Evolutionary conservation across 352 stramenopile genomes (phyloP), one percentile per base, ranked within the genome.

Genomic region (Globisporangium splendens): DNA sequence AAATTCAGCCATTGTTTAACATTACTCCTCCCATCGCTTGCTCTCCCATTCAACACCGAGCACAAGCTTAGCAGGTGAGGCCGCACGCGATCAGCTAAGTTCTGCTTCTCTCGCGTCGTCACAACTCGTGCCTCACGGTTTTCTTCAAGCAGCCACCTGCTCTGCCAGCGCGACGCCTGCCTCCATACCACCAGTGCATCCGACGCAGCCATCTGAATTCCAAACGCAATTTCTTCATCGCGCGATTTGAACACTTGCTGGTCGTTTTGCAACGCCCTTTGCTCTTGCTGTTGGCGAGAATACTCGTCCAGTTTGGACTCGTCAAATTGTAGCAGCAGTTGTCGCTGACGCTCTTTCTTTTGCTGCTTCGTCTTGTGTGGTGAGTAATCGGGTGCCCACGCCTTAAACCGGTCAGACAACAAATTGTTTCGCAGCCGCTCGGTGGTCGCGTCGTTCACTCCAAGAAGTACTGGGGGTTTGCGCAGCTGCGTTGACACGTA

Each of bases 111-210:
- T 2, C 50, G 58, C 15, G 39, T 43, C 50, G 63, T 54, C 68
- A 72, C 72, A 21, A 66, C 56, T 46, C 44, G 54, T 5, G 62
- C 47, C 11, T 66, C 53, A 13, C 53, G 18, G 44, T 54, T 67
- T 21, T 54, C 38, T 21, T 71, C 62, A n/a, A 60, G 47, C 0
- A 56, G 75, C 74, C 74, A 81, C 2, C 58, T 43, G 22, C 43
- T 48, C 8, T 59, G 49, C 44, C 62, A 66, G 50, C 60, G 62
- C 53, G 66, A 61, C 43, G 63, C 61, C 58, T 75, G 68, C 43
- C 66, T 58, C 77, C 77, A 87, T 8, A 44, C 69, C 22, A 85
- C 66, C 42, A 85, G 50, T 20, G 75, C 77, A 12, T 83, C 77
- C 0, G 68, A 79, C 31, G 68, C 77, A 46, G 75, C 66, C 54